A percentile compares a stretch with the other conserved stretches of the same genome.
These are phyloP conservation scores for Pseudocercospora pini-densiflorae DNA, from an alignment of 2,329 filamentous ascomycete genomes.

Conservation along the genomic window DNA sequence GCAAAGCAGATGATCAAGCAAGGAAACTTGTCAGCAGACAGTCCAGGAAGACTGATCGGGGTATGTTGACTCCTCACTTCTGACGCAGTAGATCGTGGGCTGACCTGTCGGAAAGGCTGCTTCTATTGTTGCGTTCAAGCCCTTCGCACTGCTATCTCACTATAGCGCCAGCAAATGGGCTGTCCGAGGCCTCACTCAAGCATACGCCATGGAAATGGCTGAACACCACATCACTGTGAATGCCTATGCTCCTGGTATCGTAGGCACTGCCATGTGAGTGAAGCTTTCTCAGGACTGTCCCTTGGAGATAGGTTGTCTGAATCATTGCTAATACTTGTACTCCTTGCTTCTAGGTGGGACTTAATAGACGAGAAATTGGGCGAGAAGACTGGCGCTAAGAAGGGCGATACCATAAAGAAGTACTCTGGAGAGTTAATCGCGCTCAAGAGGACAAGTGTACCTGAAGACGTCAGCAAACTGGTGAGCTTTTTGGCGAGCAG, in stretches of 20 bases:
- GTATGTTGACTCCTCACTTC: not conserved
- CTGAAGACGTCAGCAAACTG: constrained; percentile 63
- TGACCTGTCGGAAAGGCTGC: constrained; percentile 26
- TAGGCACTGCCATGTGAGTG: constrained; percentile 62
- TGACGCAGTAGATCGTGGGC: not conserved
- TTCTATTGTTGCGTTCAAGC: constrained; percentile 63
- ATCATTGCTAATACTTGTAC: not conserved
- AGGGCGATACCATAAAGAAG: constrained; percentile 55
- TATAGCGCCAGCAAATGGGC: constrained; percentile 71
- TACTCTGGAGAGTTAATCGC: constrained; percentile 60
- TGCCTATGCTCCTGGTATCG: constrained; percentile 69
- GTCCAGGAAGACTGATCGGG: constrained; percentile 54
- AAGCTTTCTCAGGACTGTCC: not conserved
- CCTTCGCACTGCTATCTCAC: constrained; percentile 62
- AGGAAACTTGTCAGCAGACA: constrained; percentile 49
- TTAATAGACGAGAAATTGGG: constrained; percentile 66
- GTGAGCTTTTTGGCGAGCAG: constrained; percentile 65
- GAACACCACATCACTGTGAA: constrained; percentile 68
- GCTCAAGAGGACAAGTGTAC: constrained; percentile 61
- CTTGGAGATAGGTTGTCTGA: not conserved
- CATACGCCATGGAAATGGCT: constrained; percentile 69
- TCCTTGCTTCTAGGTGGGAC: constrained; percentile 55
- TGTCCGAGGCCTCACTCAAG: constrained; percentile 68
- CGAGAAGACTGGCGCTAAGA: constrained; percentile 55
- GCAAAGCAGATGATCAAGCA: constrained; percentile 69